Evolutionary conservation across 768 basidiomycete species (phyloP).

Genomic region (Dioszegia crocea): DNA sequence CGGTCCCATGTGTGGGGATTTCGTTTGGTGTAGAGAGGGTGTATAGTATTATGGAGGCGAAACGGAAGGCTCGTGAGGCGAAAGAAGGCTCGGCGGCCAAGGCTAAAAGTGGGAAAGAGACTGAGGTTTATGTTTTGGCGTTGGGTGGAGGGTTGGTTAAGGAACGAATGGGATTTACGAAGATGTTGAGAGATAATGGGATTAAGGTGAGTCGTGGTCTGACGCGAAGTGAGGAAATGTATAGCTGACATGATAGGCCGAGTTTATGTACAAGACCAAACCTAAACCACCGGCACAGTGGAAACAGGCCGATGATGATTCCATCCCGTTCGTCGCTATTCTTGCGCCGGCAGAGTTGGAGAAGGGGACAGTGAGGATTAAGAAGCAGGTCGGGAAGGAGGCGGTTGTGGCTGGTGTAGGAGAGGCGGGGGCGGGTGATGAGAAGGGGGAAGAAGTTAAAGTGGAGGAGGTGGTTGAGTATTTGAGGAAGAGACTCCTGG

Average conservation of each 20-base stretch:
- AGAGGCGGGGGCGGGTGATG: neutral
- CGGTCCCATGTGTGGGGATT: slow-evolving; percentile 83
- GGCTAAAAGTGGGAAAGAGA: slow-evolving; percentile 72
- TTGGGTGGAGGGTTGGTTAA: slow-evolving; percentile 81
- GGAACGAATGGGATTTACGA: slow-evolving; percentile 75
- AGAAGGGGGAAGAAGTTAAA: slow-evolving; percentile 60
- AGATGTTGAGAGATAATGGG: slow-evolving; percentile 74
- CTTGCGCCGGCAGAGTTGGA: slow-evolving; percentile 82
- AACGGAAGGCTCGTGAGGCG: slow-evolving; percentile 58
- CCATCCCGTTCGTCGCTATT: slow-evolving; percentile 88
- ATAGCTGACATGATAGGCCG: slow-evolving; percentile 57
- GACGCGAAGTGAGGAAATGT: neutral
- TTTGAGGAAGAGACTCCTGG: slow-evolving; percentile 51
- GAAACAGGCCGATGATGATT: slow-evolving; percentile 81
- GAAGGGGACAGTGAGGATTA: slow-evolving; percentile 79
- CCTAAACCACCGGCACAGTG: slow-evolving; percentile 85
- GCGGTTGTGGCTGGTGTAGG: slow-evolving; percentile 56
- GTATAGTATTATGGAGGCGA: slow-evolving; percentile 84
- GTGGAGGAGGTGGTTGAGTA: slow-evolving; percentile 62
- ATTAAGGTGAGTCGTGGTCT: slow-evolving; percentile 64
- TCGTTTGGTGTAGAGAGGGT: slow-evolving; percentile 90
- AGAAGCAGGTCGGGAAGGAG: slow-evolving; percentile 72
- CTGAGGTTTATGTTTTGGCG: slow-evolving; percentile 88
- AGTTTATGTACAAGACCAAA: slow-evolving; percentile 87
- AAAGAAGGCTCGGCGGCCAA: slow-evolving; percentile 69